Base-by-base conservation (phyloP, 2,329 filamentous ascomycete genomes). In the Colletotrichum sublineola region DNA sequence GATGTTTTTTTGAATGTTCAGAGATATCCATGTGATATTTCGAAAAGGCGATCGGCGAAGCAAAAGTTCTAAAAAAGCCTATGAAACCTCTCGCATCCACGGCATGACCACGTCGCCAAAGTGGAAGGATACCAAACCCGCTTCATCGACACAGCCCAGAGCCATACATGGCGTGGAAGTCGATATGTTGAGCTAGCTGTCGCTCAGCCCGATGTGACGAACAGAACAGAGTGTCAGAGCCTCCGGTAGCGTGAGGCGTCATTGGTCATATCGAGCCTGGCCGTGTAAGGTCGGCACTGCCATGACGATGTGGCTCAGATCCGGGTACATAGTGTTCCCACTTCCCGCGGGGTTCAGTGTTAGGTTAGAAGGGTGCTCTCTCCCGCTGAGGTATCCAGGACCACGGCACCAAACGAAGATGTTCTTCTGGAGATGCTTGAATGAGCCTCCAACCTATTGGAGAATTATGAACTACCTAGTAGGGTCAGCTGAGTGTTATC, bases 241-340 rank as follows among this genome's bases (percentile, higher is more conserved):
- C 8, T 29, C 29, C 29, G 53, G 36, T 50, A 33, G 38, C 9
- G 46, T 24, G 53, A 70, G 62, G 55, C 67, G 67, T 70, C 67
- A 67, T 33, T 38, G 11, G 14, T 42, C 12, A 31, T 50, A 38
- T 15, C 5, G 31, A n/a, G 46, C n/a, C 50, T 40, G 15, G 24
- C 15, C 14, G 20, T 9, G 48, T 24, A 24, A 24, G 24, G 50
- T 56, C 33, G 56, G 18, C 56, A 9, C 31, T 44, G 24, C 38
- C 56, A 56, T 62, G 42, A 50, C 40, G 48, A 33, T 42, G 56
- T 71, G 68, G 68, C 68, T 57, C 15, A 67, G 63, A n/a, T 11
- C 9, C 24, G 31, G 7, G 31, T 40, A 56, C 56, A 63, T 46
- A 42, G 36, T 40, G 38, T 24, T 60, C 67, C 62, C 67, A 67